Percentiles rank a stretch among this genome's conserved stretches.
phyloP scores from a whole-genome alignment of 164 flowering plant species.

The Magnolia officinalis region DNA sequence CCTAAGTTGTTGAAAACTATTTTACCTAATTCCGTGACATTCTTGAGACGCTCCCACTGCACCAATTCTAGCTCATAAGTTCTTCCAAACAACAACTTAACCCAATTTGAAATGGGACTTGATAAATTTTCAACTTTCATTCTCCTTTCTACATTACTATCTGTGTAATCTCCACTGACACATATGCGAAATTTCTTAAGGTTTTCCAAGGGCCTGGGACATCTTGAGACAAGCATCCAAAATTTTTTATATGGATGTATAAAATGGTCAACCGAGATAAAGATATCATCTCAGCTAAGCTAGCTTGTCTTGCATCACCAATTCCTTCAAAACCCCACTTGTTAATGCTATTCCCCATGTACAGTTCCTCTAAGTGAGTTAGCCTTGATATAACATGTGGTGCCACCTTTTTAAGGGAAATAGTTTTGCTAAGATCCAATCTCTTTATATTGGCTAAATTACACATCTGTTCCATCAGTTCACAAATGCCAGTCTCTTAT shows the following conservation, averaged over 20 bases:
- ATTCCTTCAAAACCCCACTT: not conserved
- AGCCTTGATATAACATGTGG: not conserved
- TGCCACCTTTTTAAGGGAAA: not conserved
- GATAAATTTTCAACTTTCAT: not conserved
- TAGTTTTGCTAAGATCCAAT: slow-evolving; percentile 1
- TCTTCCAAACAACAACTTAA: not conserved
- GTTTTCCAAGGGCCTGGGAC: not conserved
- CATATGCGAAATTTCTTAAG: slow-evolving; percentile 2
- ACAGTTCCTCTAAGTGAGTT: not conserved
- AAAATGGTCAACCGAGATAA: slow-evolving; percentile 1
- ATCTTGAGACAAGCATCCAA: not conserved
- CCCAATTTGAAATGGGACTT: not conserved
- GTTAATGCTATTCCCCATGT: not conserved
- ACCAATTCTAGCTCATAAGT: not conserved
- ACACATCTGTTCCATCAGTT: not conserved
- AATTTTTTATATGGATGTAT: not conserved
- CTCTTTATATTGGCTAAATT: not conserved
- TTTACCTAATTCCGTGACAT: not conserved
- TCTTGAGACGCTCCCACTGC: not conserved
- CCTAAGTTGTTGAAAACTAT: not conserved
- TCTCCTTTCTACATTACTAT: not conserved
- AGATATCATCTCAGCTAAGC: slow-evolving; percentile 5
- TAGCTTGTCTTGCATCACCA: not conserved
- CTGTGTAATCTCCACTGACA: not conserved
- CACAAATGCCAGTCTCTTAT: not conserved